Percentiles rank a stretch among this genome's conserved stretches.
These are phyloP conservation scores for Beta lomatogona DNA, from an alignment of 179 eudicot species.

Conservation along the genomic window DNA sequence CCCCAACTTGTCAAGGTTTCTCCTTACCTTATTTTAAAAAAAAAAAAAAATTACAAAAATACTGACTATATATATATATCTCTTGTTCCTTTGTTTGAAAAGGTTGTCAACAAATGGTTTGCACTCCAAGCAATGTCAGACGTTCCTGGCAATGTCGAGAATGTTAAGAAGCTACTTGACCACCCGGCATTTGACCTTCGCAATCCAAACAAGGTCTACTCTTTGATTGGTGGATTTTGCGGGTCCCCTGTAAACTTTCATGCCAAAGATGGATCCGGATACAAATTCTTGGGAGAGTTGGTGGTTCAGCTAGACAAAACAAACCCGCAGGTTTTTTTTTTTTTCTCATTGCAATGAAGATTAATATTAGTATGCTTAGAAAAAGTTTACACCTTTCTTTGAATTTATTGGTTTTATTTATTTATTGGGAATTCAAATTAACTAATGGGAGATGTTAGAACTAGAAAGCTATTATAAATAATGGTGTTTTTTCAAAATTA, in stretches of 20 bases:
- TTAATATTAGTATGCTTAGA: no score
- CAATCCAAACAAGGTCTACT: constrained; percentile 94
- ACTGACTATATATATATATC: background rate
- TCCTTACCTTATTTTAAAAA: no score
- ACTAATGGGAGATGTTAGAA: no score
- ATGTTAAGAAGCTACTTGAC: constrained; percentile 70
- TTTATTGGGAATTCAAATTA: no score
- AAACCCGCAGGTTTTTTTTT: constrained; percentile 87
- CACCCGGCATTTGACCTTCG: constrained; percentile 95
- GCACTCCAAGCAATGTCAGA: constrained; percentile 91
- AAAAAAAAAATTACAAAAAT: no score
- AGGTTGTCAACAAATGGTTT: constrained; percentile 86
- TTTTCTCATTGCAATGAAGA: background rate
- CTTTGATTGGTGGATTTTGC: constrained; percentile 87
- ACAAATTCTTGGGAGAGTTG: constrained; percentile 85
- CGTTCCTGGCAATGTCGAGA: constrained; percentile 86
- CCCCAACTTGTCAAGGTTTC: no score
- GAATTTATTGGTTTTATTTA: no score
- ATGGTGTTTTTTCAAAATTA: no score
- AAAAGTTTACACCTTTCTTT: no score
- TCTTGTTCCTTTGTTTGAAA: background rate
- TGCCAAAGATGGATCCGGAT: constrained; percentile 97
- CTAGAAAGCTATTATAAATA: no score
- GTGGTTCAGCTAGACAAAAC: constrained; percentile 93
- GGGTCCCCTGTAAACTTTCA: constrained; percentile 92